Conservation (phyloP, 768 basidiomycete species). For the Termitomyces eurrhizus region DNA sequence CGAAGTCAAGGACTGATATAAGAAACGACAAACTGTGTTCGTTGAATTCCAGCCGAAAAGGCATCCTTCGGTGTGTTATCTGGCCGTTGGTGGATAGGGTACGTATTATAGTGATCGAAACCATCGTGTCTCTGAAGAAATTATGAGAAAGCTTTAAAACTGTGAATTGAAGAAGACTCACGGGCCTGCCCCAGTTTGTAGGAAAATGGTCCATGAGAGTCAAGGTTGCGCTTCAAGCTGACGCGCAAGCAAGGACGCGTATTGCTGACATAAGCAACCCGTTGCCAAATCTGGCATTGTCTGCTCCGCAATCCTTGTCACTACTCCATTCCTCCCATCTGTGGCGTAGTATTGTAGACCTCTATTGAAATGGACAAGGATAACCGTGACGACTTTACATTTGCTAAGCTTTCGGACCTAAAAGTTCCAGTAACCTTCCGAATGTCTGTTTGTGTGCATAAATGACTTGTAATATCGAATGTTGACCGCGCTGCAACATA, state of each 20-base stretch:
- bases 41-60: constrained; percentile 66
- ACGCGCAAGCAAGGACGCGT: constrained; percentile 20
- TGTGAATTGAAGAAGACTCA: constrained; percentile 27
- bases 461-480: not conserved
- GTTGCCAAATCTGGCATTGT: constrained; percentile 5
- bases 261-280: constrained; percentile 13
- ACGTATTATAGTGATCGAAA: constrained; percentile 73
- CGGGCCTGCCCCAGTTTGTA: constrained; percentile 79
- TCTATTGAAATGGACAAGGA: constrained; percentile 43
- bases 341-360: not conserved
- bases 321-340: not conserved
- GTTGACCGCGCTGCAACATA: constrained; percentile 21
- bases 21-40: constrained; percentile 61
- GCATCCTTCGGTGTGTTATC: constrained; percentile 46
- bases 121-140: constrained; percentile 62
- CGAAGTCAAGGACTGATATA: not conserved
- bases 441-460: constrained; percentile 47
- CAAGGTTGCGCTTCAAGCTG: not conserved
- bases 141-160: not conserved
- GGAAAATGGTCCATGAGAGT: constrained; percentile 77
- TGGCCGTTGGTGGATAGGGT: constrained; percentile 65
- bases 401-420: constrained; percentile 86
- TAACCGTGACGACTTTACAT: constrained; percentile 85
- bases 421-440: constrained; percentile 85
- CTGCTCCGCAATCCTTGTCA: not conserved